Base-by-base conservation (phyloP, 257 asterid genomes). In the Ajuga chamaepitys region DNA sequence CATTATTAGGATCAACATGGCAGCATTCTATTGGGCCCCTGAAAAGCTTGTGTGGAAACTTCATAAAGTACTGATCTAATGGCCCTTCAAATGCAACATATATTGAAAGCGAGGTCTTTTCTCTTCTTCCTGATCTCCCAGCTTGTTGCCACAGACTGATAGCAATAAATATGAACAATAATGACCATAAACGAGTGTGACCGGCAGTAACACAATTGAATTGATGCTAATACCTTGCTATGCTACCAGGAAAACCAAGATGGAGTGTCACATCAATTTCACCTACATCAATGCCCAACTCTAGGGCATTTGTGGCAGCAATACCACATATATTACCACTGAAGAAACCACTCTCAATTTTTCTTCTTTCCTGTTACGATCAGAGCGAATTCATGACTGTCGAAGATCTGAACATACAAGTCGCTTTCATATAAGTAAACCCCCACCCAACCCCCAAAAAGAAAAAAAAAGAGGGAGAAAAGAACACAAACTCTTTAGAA, bases 21-120 rank as follows among this genome's bases (percentile, higher is more conserved):
- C 99, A 93, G 76, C 95, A 89, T 70, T 93, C 97, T 37, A 93
- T 82, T 16, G 90, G 84, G 61, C 95, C 85, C 70, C 73, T 74
- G 88, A 89, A 93, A 73, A 93, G 96, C 77, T 89, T 93, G 48
- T 81, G 79, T 0, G 96, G 99, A 54, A 80, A 83, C 76, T 89
- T 89, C 97, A 93, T 89, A 77, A 93, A 86, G 80, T 87, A 89
- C 79, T 93, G 99, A 75, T 89, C 97, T 64, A 89, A 77, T 66
- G 99, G 95, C 52, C 95, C 96, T 74, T 89, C 97, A 80, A 93
- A 93, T 75, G 99, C 99, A 59, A 89, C 94, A 76, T 93, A 93
- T 62, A 93, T 76, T 74, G 99, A 89, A 77, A 93, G 85, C 18
- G 99, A 93, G 26, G 88, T 70, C 41, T 79, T 93, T 73, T 78